Evolutionary conservation across 257 asterid genomes (phyloP), one percentile per base, ranked within the genome.

Genomic region (Nicotiana undulata): DNA sequence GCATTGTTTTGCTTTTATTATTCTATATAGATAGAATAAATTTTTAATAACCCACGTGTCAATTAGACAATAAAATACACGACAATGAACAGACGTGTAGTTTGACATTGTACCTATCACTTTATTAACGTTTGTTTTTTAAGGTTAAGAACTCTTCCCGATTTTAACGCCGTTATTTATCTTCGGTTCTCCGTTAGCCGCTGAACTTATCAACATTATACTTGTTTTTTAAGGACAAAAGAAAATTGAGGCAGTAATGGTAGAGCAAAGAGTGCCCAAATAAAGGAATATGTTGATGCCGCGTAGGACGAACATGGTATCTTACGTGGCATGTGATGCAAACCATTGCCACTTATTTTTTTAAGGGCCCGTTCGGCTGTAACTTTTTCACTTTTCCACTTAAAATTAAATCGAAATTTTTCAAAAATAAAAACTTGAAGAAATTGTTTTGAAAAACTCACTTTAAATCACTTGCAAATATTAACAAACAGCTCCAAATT

Each of bases 301-400:
- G 79, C 79, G 77, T 75, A 53, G 61, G 84, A 83, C 75, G n/a
- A 5, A 16, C 8, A 0, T 15, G 15, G 34, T 46, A 76, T 81
- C 82, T 72, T 49, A 81, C 72, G 61, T 86, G 84, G 82, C 76
- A 32, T 15, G 18, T 46, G 56, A 63, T 56, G 11, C 65, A 63
- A 75, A 51, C 81, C 9, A 5, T 13, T 11, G 44, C 84, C 80
- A 58, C 83, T 65, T 40, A 70, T 72, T 34, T 37, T 28, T 28
- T 2, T 29, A 29, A 29, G 31, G 31, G 31, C 31, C 31, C 31
- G 31, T 29, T 29, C 3, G 31, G 4, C 31, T 3, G 3, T 29
- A 0, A 29, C 3, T 29, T 29, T 26, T 26, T 26, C 28, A 26
- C 28, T 26, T 26, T 29, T 29, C 3, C 3, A 29, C 31, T 29